Percentiles rank a stretch among this genome's conserved stretches.
phyloP scores from a whole-genome alignment of 495 filamentous ascomycete species.

The Penicillium tannophilum region DNA sequence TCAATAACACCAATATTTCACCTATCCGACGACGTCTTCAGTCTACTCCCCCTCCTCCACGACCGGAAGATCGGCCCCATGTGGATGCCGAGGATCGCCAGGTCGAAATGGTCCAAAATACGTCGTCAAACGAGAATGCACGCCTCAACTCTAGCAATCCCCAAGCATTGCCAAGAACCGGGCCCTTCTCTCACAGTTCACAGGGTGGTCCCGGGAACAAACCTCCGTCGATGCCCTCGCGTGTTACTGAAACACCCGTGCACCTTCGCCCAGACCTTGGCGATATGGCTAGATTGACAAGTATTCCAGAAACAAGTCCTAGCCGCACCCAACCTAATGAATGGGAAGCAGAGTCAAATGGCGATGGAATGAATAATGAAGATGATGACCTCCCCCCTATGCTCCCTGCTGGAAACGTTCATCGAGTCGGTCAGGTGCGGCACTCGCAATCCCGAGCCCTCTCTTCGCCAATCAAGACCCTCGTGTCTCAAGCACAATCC shows the following conservation, averaged over 20 bases:
- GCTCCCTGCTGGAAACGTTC: slow-evolving; percentile 22
- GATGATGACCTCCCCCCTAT: slow-evolving; percentile 48
- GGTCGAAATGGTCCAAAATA: slow-evolving; percentile 6
- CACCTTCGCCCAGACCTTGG: slow-evolving; percentile 27
- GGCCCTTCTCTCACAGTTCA: slow-evolving; percentile 3
- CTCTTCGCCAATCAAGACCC: slow-evolving; percentile 36
- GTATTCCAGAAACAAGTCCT: slow-evolving; percentile 48
- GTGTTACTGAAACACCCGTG: slow-evolving; percentile 45
- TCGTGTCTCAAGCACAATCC: slow-evolving; percentile 27
- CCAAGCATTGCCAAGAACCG: slow-evolving; percentile 1
- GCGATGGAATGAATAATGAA: slow-evolving; percentile 36
- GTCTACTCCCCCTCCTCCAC: slow-evolving; percentile 28
- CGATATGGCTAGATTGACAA: slow-evolving; percentile 37
- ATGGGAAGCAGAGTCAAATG: slow-evolving; percentile 32
- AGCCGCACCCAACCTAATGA: slow-evolving; percentile 27
- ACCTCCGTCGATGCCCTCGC: slow-evolving; percentile 46
- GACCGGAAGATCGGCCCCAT: slow-evolving; percentile 3
- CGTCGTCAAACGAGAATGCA: slow-evolving; percentile 11
- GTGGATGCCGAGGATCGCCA: slow-evolving; percentile 1
- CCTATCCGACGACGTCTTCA: slow-evolving; percentile 32
- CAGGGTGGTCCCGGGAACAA: slow-evolving; percentile 25
- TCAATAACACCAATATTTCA: slow-evolving; percentile 26
- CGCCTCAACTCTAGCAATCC: slow-evolving; percentile 22
- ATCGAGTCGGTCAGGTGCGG: slow-evolving; percentile 27
- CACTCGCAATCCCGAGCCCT: slow-evolving; percentile 26